phyloP scores from a whole-genome alignment of 345 rosid genomes.

The Sapria himalayana region DNA sequence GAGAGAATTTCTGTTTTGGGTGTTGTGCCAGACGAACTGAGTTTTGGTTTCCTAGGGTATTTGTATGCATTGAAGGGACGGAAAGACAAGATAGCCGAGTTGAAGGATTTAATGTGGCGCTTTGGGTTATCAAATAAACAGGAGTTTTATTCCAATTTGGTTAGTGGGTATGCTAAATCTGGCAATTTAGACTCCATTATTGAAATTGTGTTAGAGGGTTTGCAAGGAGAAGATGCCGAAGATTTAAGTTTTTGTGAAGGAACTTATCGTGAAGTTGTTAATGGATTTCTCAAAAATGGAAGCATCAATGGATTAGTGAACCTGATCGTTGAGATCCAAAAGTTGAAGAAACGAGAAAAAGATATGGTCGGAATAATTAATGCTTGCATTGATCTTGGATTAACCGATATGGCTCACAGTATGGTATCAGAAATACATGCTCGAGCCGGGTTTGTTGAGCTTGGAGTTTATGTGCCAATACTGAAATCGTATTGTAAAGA shows the following conservation, averaged over 20 bases:
- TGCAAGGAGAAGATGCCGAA: constrained; percentile 17
- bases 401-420: constrained; percentile 66
- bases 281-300: constrained; percentile 45
- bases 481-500: constrained; percentile 70
- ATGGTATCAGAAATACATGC: constrained; percentile 64
- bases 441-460: constrained; percentile 41
- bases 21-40: constrained; percentile 47
- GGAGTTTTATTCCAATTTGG: constrained; percentile 29
- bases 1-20: constrained; percentile 56
- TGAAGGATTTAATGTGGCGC: constrained; percentile 33
- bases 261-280: constrained; percentile 37
- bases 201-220: constrained; percentile 18
- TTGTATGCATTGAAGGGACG: constrained; percentile 67
- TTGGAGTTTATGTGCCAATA: constrained; percentile 68
- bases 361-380: constrained; percentile 24
- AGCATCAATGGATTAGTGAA: constrained; percentile 38
- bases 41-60: constrained; percentile 68
- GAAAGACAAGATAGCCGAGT: constrained; percentile 36
- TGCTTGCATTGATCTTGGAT: constrained; percentile 57
- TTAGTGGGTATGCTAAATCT: constrained; percentile 45
- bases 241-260: constrained; percentile 23
- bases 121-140: constrained; percentile 31
- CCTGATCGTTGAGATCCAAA: constrained; percentile 61
- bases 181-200: constrained; percentile 39
- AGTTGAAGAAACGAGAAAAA: constrained; percentile 43